A percentile compares a stretch with the other conserved stretches of the same genome.
phyloP scores from a whole-genome alignment of 352 stramenopile genomes.

The Globisporangium lucens region DNA sequence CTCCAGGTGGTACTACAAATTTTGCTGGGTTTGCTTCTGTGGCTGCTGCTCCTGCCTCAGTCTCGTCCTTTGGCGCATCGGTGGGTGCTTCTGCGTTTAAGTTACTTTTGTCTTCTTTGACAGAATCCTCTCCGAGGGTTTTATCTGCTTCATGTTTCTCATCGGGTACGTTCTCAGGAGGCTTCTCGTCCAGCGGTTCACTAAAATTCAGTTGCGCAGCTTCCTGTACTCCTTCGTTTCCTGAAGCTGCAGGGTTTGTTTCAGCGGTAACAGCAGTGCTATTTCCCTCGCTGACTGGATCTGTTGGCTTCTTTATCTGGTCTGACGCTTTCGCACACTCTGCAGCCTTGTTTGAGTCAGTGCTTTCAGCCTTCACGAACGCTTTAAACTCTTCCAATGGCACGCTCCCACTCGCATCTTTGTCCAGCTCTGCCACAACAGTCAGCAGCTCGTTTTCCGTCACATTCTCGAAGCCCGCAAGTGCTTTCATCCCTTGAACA shows the following conservation, averaged over 20 bases:
- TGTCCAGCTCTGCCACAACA: slow-evolving; percentile 44
- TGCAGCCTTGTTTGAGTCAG: background rate
- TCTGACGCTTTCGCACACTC: background rate
- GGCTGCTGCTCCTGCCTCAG: background rate
- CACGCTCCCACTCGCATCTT: slow-evolving; percentile 48
- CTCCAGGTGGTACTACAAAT: background rate
- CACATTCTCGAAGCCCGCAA: slow-evolving; percentile 51
- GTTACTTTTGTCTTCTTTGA: background rate
- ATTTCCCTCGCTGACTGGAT: background rate
- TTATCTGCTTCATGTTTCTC: background rate
- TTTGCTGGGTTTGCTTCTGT: background rate
- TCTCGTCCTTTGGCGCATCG: no score
- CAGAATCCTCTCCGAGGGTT: background rate
- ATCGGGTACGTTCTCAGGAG: background rate
- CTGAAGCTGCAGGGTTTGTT: background rate
- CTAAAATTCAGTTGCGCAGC: background rate
- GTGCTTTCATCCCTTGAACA: slow-evolving; percentile 35
- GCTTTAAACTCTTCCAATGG: slow-evolving; percentile 55
- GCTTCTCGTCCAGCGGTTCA: background rate
- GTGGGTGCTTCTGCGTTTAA: background rate
- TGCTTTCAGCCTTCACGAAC: slow-evolving; percentile 25
- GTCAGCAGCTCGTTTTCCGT: slow-evolving; percentile 31
- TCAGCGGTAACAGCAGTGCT: background rate
- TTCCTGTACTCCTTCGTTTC: background rate
- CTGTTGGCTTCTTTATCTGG: background rate